phyloP scores from a whole-genome alignment of 2,329 filamentous ascomycete genomes.

The Phoma sp. region DNA sequence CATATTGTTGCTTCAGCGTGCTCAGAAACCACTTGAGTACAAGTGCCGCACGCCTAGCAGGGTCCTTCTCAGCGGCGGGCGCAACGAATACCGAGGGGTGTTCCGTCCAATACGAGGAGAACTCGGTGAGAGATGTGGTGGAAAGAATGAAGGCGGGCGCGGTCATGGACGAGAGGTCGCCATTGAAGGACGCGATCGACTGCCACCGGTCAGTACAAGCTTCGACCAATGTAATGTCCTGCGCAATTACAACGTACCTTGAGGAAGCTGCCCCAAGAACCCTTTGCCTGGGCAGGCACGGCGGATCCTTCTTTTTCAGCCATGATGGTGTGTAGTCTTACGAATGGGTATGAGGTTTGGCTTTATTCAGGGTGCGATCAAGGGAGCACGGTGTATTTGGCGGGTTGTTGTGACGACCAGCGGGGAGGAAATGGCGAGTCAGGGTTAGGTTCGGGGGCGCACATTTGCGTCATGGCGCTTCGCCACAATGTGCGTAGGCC shows the following conservation, averaged over 20 bases:
- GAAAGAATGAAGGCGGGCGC: slow-evolving; percentile 63
- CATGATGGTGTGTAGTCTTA: slow-evolving; percentile 25
- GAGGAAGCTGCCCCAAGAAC: slow-evolving; percentile 57
- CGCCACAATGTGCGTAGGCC: slow-evolving; percentile 12
- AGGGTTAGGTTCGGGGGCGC: neutral
- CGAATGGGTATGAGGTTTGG: neutral
- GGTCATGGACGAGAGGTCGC: slow-evolving; percentile 62
- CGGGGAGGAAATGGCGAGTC: slow-evolving; percentile 13
- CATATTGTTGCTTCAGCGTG: slow-evolving; percentile 87
- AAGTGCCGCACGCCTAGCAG: slow-evolving; percentile 79
- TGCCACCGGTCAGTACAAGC: slow-evolving; percentile 27
- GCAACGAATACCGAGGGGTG: slow-evolving; percentile 74
- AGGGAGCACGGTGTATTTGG: neutral
- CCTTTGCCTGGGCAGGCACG: slow-evolving; percentile 54
- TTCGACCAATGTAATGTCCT: neutral
- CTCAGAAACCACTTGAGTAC: slow-evolving; percentile 98
- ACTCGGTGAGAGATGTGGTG: slow-evolving; percentile 61
- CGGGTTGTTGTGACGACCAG: slow-evolving; percentile 14
- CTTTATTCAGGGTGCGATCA: neutral
- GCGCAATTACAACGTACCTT: slow-evolving; percentile 45
- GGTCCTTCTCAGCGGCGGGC: slow-evolving; percentile 77
- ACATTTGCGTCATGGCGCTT: slow-evolving; percentile 1
- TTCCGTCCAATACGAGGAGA: slow-evolving; percentile 64
- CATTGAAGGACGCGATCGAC: slow-evolving; percentile 62
- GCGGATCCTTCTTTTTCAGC: slow-evolving; percentile 52